These are phyloP conservation scores for Daldinia sp. DNA, from an alignment of 2,329 filamentous ascomycete species.

Conservation along the genomic window DNA sequence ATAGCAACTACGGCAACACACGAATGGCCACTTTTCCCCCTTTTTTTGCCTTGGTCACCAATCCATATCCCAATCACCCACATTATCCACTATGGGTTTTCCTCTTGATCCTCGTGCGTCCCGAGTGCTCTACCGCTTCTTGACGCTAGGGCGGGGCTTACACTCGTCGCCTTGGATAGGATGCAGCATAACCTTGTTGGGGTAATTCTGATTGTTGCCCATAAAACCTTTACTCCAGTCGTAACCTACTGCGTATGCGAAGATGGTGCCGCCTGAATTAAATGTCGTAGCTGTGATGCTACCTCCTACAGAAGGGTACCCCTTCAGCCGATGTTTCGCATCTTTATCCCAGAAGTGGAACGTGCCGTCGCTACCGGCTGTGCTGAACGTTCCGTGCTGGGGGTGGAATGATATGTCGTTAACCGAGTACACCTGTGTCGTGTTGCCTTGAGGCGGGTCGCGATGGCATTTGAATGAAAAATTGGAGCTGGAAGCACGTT, in stretches of 20 bases:
- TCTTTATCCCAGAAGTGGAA: conserved; percentile 98
- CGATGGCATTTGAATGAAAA: conserved; percentile 99
- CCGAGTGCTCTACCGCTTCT: conserved; percentile 65
- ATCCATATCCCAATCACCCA: not conserved
- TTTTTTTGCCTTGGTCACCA: not conserved
- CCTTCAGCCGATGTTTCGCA: conserved; percentile 88
- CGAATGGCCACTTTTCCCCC: not conserved
- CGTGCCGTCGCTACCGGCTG: conserved; percentile 92
- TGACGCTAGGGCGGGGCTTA: conserved; percentile 69
- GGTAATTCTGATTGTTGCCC: conserved; percentile 78
- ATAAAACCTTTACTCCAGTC: conserved; percentile 99
- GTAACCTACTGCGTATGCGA: conserved; percentile 92
- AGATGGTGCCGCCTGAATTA: conserved; percentile 85
- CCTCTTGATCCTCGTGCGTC: not conserved
- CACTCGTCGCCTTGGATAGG: conserved; percentile 74
- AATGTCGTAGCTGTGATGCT: conserved; percentile 94
- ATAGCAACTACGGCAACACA: not conserved
- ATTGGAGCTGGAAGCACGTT: conserved; percentile 71
- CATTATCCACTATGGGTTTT: not conserved
- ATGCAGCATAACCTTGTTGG: conserved; percentile 88
- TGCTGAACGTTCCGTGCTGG: conserved; percentile 96
- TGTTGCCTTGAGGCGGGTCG: conserved; percentile 78
- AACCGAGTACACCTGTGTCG: conserved; percentile 91
- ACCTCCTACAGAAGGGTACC: conserved; percentile 85
- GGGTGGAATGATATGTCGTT: conserved; percentile 99